A percentile compares a stretch with the other conserved stretches of the same genome.
phyloP scores from a whole-genome alignment of 768 basidiomycete species.

The Lactarius vividus region DNA sequence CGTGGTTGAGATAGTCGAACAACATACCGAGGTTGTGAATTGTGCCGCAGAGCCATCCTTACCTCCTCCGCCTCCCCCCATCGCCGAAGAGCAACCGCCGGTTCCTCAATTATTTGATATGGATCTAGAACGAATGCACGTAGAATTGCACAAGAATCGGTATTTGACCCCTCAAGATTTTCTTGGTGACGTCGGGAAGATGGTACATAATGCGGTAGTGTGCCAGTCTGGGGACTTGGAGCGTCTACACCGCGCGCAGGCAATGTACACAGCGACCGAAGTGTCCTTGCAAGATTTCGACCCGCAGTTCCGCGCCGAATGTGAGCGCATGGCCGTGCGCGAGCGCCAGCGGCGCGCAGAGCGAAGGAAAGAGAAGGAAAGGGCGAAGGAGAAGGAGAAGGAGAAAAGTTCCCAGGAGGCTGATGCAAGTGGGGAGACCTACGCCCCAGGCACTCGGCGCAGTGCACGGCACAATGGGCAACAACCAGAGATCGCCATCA shows the following conservation, averaged over 20 bases:
- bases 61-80: constrained; percentile 29
- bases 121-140: constrained; percentile 90
- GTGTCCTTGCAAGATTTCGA: constrained; percentile 89
- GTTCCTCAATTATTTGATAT: constrained; percentile 69
- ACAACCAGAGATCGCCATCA: constrained; percentile 66
- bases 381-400: constrained; percentile 38
- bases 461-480: constrained; percentile 74
- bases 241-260: constrained; percentile 74
- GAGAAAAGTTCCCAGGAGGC: constrained; percentile 32
- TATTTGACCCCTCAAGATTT: constrained; percentile 90
- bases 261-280: constrained; percentile 84
- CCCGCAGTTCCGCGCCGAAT: constrained; percentile 71
- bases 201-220: constrained; percentile 69
- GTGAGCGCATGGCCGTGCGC: constrained; percentile 79
- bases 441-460: constrained; percentile 56
- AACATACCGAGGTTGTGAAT: constrained; percentile 30
- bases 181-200: constrained; percentile 76
- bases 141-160: constrained; percentile 74
- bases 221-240: constrained; percentile 66
- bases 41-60: constrained; percentile 8
- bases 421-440: constrained; percentile 36
- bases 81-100: constrained; percentile 38
- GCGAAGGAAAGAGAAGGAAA: constrained; percentile 34
- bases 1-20: constrained; percentile 43
- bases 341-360: constrained; percentile 68